phyloP scores from a whole-genome alignment of 2,329 filamentous ascomycete genomes.

The Hortaea sp. region DNA sequence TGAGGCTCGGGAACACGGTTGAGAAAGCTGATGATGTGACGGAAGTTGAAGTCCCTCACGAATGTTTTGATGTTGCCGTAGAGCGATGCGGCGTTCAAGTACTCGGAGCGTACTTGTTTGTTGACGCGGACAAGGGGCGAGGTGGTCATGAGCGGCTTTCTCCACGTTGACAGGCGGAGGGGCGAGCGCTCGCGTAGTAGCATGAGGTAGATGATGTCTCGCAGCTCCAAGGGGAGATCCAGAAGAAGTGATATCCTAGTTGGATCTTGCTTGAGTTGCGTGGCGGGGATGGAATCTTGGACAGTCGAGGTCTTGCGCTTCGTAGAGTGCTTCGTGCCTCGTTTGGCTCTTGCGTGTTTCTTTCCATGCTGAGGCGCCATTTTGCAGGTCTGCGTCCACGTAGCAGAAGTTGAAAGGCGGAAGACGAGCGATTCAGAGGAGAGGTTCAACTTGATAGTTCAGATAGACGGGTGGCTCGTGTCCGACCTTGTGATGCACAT shows the following conservation, averaged over 20 bases:
- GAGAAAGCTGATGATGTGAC: slow-evolving; percentile 6
- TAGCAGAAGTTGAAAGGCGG: too few species aligned
- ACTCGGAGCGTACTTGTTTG: slow-evolving; percentile 5
- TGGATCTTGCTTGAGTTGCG: slow-evolving; percentile 1
- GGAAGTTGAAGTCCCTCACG: slow-evolving; percentile 4
- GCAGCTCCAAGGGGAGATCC: slow-evolving; percentile 7
- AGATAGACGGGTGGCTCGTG: too few species aligned
- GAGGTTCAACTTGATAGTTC: too few species aligned
- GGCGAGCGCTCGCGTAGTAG: neutral
- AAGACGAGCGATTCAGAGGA: too few species aligned
- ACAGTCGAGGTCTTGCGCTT: neutral
- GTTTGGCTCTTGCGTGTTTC: too few species aligned
- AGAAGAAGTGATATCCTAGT: slow-evolving; percentile 2
- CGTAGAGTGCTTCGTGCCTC: too few species aligned
- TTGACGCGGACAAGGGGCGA: slow-evolving; percentile 3
- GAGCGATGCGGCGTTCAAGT: neutral
- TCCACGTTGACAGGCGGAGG: neutral
- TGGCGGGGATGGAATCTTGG: neutral
- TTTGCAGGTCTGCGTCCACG: too few species aligned
- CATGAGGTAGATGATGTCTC: slow-evolving; percentile 6
- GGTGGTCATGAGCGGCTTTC: neutral
- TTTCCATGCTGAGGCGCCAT: too few species aligned
- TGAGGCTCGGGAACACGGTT: slow-evolving; percentile 1
- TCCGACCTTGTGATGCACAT: too few species aligned
- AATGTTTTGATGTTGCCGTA: neutral